Evolutionary conservation across 1,284 basidiomycete species (phyloP).

Genomic region (Leccinum fallax): DNA sequence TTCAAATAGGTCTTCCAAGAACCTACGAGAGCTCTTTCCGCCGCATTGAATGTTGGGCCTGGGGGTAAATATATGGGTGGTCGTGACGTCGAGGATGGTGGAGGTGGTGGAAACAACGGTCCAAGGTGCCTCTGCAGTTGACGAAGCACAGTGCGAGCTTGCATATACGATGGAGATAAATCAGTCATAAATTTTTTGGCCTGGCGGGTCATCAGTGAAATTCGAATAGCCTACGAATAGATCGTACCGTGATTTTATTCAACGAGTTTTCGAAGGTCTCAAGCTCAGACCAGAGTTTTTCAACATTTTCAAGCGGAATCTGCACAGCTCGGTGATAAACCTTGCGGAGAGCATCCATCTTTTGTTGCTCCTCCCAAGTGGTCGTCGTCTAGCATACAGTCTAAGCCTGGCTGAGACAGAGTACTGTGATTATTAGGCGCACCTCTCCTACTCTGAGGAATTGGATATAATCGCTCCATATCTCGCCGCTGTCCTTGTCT

Average conservation of each 20-base stretch:
- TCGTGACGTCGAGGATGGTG: constrained; percentile 41
- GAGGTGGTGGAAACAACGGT: constrained; percentile 59
- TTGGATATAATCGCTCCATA: constrained; percentile 81
- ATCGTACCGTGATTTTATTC: constrained; percentile 82
- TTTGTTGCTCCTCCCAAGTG: constrained; percentile 95
- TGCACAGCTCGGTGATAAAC: constrained; percentile 93
- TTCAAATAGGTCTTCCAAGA: constrained; percentile 92
- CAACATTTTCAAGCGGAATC: constrained; percentile 93
- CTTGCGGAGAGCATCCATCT: constrained; percentile 91
- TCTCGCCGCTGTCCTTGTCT: constrained; percentile 74
- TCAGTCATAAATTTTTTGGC: constrained; percentile 95
- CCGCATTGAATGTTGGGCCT: constrained; percentile 70
- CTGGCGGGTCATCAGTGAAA: constrained; percentile 34
- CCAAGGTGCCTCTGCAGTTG: constrained; percentile 79
- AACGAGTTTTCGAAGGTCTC: constrained; percentile 91
- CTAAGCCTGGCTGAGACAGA: constrained; percentile 11
- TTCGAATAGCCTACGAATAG: not conserved
- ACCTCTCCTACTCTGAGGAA: constrained; percentile 85
- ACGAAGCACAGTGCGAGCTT: constrained; percentile 86
- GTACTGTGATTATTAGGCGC: constrained; percentile 25
- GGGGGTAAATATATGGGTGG: constrained; percentile 65
- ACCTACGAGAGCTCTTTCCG: constrained; percentile 75
- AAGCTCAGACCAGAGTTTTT: constrained; percentile 93
- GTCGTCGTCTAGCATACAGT: constrained; percentile 54
- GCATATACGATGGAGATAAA: constrained; percentile 88